phyloP scores from a whole-genome alignment of 768 basidiomycete species.

The Pleurotus tuoliensis region DNA sequence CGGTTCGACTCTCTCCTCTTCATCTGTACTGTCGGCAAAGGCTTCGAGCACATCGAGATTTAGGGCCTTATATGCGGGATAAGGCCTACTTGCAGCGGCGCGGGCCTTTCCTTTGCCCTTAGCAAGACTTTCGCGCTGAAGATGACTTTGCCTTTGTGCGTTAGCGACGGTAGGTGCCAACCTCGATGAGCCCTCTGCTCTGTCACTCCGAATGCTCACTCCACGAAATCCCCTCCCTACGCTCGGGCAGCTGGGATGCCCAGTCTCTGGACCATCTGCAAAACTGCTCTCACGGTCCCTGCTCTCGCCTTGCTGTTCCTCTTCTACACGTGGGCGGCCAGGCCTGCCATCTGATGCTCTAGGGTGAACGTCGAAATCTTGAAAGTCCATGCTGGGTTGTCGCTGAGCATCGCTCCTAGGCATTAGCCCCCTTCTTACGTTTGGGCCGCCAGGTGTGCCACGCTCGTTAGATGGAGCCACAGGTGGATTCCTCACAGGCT shows the following conservation, averaged over 20 bases:
- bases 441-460: not conserved
- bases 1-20: too few species aligned
- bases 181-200: too few species aligned
- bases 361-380: not conserved
- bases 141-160: too few species aligned
- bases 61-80: too few species aligned
- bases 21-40: too few species aligned
- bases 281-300: not conserved
- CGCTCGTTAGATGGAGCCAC: not conserved
- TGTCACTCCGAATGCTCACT: too few species aligned
- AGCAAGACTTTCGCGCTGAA: too few species aligned
- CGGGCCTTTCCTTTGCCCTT: too few species aligned
- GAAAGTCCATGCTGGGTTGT: not conserved
- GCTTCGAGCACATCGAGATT: too few species aligned
- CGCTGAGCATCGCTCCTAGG: not conserved
- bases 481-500: not conserved
- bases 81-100: too few species aligned
- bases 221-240: not conserved
- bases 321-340: not conserved
- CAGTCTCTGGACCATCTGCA: not conserved
- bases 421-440: not conserved
- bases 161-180: too few species aligned
- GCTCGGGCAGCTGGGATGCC: not conserved
- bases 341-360: not conserved
- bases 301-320: not conserved